Evolutionary conservation across 78 protist genomes (phyloP).

Genomic region (Chrysochromulina parva): DNA sequence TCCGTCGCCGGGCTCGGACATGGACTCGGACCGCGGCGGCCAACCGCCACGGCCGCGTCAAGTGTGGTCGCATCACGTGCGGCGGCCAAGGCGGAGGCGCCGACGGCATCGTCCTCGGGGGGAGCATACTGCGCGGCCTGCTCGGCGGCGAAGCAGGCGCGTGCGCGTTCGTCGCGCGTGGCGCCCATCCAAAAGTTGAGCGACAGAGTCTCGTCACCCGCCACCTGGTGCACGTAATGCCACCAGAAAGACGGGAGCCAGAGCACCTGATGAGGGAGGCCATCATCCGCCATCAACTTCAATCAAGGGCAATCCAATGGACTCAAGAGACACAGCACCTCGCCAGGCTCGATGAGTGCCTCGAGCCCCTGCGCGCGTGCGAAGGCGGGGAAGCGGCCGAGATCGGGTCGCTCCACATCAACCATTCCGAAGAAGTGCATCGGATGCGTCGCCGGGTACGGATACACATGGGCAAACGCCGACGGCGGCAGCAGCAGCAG

Average conservation of each 20-base stretch:
- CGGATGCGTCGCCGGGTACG: background rate
- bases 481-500: conserved; percentile 14
- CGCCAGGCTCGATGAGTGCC: background rate
- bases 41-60: background rate
- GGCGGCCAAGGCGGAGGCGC: background rate
- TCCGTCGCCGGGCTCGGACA: background rate
- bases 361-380: background rate
- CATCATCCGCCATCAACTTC: too few species aligned
- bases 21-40: background rate
- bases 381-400: background rate
- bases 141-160: background rate
- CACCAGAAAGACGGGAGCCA: background rate
- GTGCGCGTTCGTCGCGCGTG: background rate
- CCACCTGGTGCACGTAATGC: background rate
- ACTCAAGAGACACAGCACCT: background rate
- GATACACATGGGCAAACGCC: background rate
- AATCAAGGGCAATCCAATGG: too few species aligned
- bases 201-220: background rate
- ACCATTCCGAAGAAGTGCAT: background rate
- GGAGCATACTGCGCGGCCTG: background rate
- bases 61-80: background rate
- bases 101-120: background rate
- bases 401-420: background rate
- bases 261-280: too few species aligned
- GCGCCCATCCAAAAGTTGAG: background rate